These are phyloP conservation scores for Benincasa hispida DNA, from an alignment of 306 rosid genomes.

Conservation along the genomic window DNA sequence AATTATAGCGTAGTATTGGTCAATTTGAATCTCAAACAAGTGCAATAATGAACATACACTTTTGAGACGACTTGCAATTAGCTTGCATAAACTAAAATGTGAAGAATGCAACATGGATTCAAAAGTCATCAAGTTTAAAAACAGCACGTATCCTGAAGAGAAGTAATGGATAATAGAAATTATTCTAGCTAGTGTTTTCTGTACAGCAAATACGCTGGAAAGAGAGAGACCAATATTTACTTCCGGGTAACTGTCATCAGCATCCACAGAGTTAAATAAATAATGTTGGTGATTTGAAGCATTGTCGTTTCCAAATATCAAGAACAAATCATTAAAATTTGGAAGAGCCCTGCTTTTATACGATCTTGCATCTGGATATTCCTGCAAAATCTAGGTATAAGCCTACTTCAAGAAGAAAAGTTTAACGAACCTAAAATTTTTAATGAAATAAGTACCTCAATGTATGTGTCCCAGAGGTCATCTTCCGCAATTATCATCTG, in stretches of 20 bases:
- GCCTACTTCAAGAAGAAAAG: conserved; percentile 6
- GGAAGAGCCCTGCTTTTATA: conserved; percentile 37
- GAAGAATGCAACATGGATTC: neutral
- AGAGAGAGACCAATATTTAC: conserved; percentile 21
- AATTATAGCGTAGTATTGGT: neutral
- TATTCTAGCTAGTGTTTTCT: neutral
- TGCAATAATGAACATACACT: neutral
- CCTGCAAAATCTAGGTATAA: conserved; percentile 27
- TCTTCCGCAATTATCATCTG: conserved; percentile 38
- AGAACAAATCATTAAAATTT: conserved; percentile 38
- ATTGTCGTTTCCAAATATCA: conserved; percentile 30
- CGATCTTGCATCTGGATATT: conserved; percentile 23
- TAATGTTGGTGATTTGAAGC: conserved; percentile 1
- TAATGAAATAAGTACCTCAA: conserved; percentile 25
- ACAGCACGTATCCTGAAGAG: neutral
- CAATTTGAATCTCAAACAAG: neutral
- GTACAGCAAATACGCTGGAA: neutral
- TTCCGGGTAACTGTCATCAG: conserved; percentile 14
- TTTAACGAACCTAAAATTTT: neutral
- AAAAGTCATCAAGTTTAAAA: neutral
- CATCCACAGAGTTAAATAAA: conserved; percentile 15
- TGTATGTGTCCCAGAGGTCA: conserved; percentile 35
- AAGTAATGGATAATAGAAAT: neutral
- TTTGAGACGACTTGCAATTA: neutral
- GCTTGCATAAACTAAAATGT: neutral